These are phyloP conservation scores for Lindgomyces ingoldianus DNA, from an alignment of 495 filamentous ascomycete genomes.

Conservation along the genomic window DNA sequence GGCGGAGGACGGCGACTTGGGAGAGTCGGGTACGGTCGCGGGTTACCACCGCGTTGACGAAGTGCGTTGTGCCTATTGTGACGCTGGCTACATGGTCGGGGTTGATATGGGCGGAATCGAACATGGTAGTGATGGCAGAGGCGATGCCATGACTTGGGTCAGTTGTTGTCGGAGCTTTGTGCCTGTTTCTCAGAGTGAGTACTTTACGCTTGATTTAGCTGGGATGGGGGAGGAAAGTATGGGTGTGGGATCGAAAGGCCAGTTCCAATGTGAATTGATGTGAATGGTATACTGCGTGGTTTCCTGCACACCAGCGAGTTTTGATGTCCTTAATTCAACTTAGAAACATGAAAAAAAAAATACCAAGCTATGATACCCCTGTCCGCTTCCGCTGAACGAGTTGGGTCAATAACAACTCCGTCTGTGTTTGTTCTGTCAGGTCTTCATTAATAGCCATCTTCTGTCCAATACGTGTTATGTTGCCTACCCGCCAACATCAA, in stretches of 20 bases:
- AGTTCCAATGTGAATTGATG: no score
- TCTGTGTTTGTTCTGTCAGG: slow-evolving; percentile 61
- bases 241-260: no score
- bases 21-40: slow-evolving; percentile 53
- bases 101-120: slow-evolving; percentile 14
- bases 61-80: slow-evolving; percentile 65
- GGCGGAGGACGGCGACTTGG: slow-evolving; percentile 57
- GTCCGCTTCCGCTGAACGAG: slow-evolving; percentile 14
- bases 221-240: not conserved
- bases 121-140: slow-evolving; percentile 27
- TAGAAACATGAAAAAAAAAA: no score
- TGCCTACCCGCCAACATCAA: slow-evolving; percentile 40
- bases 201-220: no score
- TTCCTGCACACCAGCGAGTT: no score
- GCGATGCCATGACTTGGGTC: slow-evolving; percentile 58
- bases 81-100: slow-evolving; percentile 53
- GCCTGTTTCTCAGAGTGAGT: slow-evolving; percentile 19
- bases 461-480: not conserved
- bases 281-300: no score
- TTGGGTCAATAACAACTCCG: slow-evolving; percentile 56
- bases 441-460: not conserved
- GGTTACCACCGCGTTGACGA: slow-evolving; percentile 60
- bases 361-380: slow-evolving; percentile 31
- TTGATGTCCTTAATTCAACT: no score
- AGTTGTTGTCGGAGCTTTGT: slow-evolving; percentile 52